Evolutionary conservation across 768 basidiomycete genomes (phyloP).

Genomic region (Leccinum pellstonianum): DNA sequence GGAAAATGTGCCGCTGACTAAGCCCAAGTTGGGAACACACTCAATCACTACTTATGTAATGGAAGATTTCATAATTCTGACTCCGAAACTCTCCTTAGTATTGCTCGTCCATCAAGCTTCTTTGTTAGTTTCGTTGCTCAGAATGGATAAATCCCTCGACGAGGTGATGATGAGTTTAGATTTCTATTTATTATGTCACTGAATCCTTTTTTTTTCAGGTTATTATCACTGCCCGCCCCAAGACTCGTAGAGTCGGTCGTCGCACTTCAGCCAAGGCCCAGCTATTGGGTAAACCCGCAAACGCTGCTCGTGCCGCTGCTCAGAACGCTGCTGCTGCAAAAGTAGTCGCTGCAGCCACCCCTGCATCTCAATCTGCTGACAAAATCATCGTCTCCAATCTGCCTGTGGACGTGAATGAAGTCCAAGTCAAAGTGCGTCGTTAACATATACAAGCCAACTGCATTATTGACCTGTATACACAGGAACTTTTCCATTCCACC

Average conservation of each 20-base stretch:
- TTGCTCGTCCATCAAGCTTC: no score
- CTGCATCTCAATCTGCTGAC: slow-evolving; percentile 50
- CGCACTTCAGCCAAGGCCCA: slow-evolving; percentile 52
- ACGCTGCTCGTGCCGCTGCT: slow-evolving; percentile 54
- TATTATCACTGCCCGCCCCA: slow-evolving; percentile 66
- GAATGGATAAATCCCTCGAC: slow-evolving; percentile 84
- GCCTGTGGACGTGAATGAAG: slow-evolving; percentile 89
- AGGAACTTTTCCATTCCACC: slow-evolving; percentile 93
- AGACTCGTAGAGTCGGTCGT: slow-evolving; percentile 40
- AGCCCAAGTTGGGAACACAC: no score
- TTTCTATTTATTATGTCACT: slow-evolving; percentile 6
- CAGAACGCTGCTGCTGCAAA: slow-evolving; percentile 42
- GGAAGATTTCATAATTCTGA: no score
- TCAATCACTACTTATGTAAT: no score
- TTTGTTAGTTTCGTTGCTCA: not conserved
- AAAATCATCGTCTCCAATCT: slow-evolving; percentile 98
- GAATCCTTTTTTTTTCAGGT: slow-evolving; percentile 48
- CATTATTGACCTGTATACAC: no score
- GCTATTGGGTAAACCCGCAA: slow-evolving; percentile 56
- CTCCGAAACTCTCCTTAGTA: no score
- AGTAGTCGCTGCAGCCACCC: slow-evolving; percentile 39
- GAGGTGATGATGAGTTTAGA: slow-evolving; percentile 48
- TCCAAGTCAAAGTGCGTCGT: slow-evolving; percentile 76
- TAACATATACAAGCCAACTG: not conserved
- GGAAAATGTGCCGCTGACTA: no score